Percentiles rank a stretch among this genome's conserved stretches.
These are phyloP conservation scores for Santalum album DNA, from an alignment of 164 flowering plant species.

Conservation along the genomic window DNA sequence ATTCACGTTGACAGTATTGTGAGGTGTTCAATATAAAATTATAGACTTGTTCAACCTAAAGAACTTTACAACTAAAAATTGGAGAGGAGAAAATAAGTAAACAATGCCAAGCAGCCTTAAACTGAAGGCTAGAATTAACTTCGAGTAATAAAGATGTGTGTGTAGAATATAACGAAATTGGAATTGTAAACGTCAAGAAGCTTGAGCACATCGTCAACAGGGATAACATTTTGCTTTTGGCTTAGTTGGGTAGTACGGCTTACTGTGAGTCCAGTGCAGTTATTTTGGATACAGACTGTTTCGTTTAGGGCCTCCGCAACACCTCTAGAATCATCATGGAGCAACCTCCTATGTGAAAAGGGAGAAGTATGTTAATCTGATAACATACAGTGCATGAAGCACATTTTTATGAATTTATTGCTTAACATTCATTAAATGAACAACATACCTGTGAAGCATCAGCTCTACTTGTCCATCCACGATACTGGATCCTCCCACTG, in stretches of 20 bases:
- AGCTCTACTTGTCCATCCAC: slow-evolving; percentile 85
- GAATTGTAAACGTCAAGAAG: no score
- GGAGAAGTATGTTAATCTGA: not conserved
- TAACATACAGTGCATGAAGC: not conserved
- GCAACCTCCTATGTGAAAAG: slow-evolving; percentile 27
- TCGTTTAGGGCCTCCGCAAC: slow-evolving; percentile 44
- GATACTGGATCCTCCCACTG: slow-evolving; percentile 87
- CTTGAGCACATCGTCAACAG: no score
- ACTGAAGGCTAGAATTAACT: not conserved
- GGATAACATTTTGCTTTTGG: not conserved
- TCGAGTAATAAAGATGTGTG: no score
- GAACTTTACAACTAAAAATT: no score
- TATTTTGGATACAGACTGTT: slow-evolving; percentile 25
- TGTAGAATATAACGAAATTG: no score
- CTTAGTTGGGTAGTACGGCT: slow-evolving; percentile 2
- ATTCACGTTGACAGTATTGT: not conserved
- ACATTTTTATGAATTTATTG: not conserved
- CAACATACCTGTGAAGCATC: slow-evolving; percentile 81
- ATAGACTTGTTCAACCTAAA: no score
- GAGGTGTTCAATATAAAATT: not conserved
- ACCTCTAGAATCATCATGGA: slow-evolving; percentile 41
- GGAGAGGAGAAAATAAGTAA: not conserved
- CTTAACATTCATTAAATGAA: no score
- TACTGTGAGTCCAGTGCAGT: slow-evolving; percentile 34
- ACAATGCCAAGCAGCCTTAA: not conserved